Base-by-base conservation (phyloP, 305 asterid species). In the Lippia alba region DNA sequence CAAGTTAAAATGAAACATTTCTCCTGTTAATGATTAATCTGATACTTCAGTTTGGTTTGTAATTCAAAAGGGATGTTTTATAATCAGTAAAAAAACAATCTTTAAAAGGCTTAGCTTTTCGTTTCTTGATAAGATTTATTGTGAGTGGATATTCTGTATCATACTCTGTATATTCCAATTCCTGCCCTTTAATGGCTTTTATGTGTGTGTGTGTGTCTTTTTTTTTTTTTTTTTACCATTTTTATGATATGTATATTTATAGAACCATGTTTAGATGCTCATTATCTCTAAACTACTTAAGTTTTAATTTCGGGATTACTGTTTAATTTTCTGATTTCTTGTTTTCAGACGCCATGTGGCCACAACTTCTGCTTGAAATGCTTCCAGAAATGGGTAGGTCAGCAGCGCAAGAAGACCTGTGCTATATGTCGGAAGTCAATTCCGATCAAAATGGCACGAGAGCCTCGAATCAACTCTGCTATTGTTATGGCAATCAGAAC, bases 341-440 rank as follows among this genome's bases (percentile, higher is more conserved):
- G 62, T 77, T 81, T 24, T 60, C 87, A 92, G 98, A 90, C 97
- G 0, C 97, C 98, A 58, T 92, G 98, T 40, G 98, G 98, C 70
- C 98, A 92, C 84, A 92, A 92, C 74, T 92, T 92, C 70, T 92
- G 98, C 81, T 72, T 92, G 84, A 90, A 84, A 79, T 92, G 98
- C 85, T 92, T 90, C 59, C 85, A 88, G 36, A 92, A 69, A 71
- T 87, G 87, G 96, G 75, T 81, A 48, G 86, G 86, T 19, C 88
- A 83, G 24, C 89, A 86, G 67, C 73, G 77, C 56, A 87, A 85
- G 80, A 89, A 77, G 66, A 76, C 83, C 4, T 92, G 98, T 80
- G 96, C 96, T 12, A 81, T 84, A 18, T 92, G 98, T 57, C 91
- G 98, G 39, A 69, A 74, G 62, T 1, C 61, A 50, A 90, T 92